phyloP scores from a whole-genome alignment of 2,329 filamentous ascomycete genomes.

The Diaporthe capsici region DNA sequence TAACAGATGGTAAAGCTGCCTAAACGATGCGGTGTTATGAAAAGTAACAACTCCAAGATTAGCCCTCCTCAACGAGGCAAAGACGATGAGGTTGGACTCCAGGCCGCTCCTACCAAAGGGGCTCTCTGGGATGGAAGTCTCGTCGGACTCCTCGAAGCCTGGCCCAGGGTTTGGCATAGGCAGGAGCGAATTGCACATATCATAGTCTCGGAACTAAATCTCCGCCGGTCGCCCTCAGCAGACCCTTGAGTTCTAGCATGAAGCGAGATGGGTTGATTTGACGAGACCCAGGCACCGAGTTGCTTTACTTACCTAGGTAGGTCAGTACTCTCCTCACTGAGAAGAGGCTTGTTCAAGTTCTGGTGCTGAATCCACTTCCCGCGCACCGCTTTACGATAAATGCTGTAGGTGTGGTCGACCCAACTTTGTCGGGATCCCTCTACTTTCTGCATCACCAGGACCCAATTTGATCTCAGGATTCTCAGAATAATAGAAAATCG shows the following conservation, averaged over 20 bases:
- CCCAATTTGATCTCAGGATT: background rate
- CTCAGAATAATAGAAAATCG: background rate
- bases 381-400: background rate
- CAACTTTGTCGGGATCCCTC: no score
- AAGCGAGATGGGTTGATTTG: background rate
- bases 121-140: background rate
- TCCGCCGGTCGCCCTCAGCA: background rate
- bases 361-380: background rate
- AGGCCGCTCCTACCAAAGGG: background rate
- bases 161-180: background rate
- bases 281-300: background rate
- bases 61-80: background rate
- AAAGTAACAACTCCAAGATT: no score
- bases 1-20: conserved; percentile 4
- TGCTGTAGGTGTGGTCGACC: background rate
- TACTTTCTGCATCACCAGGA: background rate
- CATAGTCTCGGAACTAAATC: background rate
- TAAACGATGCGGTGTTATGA: background rate
- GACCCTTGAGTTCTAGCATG: no score
- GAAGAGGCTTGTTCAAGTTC: background rate
- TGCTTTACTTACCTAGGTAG: no score
- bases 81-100: background rate
- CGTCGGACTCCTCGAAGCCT: background rate
- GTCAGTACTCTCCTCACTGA: background rate
- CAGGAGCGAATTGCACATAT: background rate